phyloP scores from a whole-genome alignment of 192 early-diverging fungal genomes.

The Rhizophagus prolifer region DNA sequence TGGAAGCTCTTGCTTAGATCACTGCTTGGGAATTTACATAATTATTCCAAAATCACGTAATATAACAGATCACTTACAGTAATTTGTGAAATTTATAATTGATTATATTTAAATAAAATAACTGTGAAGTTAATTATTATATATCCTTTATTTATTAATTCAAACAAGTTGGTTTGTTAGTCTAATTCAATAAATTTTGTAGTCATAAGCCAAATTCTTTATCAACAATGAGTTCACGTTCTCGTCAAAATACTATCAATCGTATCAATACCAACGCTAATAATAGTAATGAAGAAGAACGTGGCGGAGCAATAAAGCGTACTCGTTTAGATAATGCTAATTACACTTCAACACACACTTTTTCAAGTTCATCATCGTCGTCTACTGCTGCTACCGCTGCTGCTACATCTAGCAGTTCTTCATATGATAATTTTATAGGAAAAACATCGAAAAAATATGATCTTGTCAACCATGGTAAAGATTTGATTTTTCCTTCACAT shows the following conservation, averaged over 20 bases:
- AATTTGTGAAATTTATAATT: too few relatives aligned
- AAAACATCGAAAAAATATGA: slow-evolving; percentile 5
- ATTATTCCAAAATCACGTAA: too few relatives aligned
- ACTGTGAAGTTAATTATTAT: too few relatives aligned
- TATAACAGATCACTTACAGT: too few relatives aligned
- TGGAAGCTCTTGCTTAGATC: too few relatives aligned
- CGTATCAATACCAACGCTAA: neutral
- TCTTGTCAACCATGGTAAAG: neutral
- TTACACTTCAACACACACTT: neutral
- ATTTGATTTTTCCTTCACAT: slow-evolving; percentile 25
- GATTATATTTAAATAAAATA: too few relatives aligned
- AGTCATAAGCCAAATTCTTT: neutral
- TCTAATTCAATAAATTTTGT: neutral
- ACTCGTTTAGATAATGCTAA: neutral
- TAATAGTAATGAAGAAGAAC: neutral
- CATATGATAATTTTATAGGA: neutral
- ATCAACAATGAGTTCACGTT: neutral
- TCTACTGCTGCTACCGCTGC: neutral
- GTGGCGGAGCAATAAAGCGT: neutral
- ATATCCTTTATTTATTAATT: too few relatives aligned
- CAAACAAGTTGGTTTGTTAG: too few relatives aligned
- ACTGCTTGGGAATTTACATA: too few relatives aligned
- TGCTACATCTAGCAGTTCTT: neutral
- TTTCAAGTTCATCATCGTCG: neutral
- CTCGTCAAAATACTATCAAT: neutral